phyloP scores from a whole-genome alignment of 371 early-diverging fungal species.

The Rhizopus sp. region DNA sequence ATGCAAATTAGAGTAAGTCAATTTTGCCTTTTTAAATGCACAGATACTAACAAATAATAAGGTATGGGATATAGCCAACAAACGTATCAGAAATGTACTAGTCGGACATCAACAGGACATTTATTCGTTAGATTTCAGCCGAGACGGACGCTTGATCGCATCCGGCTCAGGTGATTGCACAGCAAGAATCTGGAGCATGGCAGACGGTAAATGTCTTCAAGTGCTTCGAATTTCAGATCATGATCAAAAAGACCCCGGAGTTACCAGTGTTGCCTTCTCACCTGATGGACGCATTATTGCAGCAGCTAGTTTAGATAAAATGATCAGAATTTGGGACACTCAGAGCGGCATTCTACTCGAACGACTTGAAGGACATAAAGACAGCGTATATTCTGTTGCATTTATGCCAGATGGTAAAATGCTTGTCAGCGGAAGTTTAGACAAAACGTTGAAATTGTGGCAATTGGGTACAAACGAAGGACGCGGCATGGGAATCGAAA shows the following conservation, averaged over 20 bases:
- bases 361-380: slow-evolving; percentile 90
- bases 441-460: slow-evolving; percentile 94
- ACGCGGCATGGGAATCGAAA: slow-evolving; percentile 27
- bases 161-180: slow-evolving; percentile 95
- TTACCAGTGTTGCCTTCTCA: slow-evolving; percentile 89
- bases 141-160: slow-evolving; percentile 86
- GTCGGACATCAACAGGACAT: slow-evolving; percentile 94
- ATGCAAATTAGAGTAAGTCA: slow-evolving; percentile 80
- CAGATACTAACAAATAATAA: slow-evolving; percentile 13
- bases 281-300: slow-evolving; percentile 73
- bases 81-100: slow-evolving; percentile 64
- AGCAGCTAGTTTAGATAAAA: slow-evolving; percentile 85
- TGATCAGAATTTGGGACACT: slow-evolving; percentile 89
- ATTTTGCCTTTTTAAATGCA: background rate
- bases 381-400: slow-evolving; percentile 93
- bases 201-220: slow-evolving; percentile 69
- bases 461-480: slow-evolving; percentile 57
- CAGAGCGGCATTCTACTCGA: slow-evolving; percentile 76
- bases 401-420: slow-evolving; percentile 90
- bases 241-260: slow-evolving; percentile 85
- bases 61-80: slow-evolving; percentile 75
- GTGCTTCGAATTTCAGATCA: slow-evolving; percentile 76
- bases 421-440: slow-evolving; percentile 90
- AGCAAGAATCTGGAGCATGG: slow-evolving; percentile 83
- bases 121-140: slow-evolving; percentile 91